phyloP scores from a whole-genome alignment of 345 rosid species.

The Carallia brachiata region DNA sequence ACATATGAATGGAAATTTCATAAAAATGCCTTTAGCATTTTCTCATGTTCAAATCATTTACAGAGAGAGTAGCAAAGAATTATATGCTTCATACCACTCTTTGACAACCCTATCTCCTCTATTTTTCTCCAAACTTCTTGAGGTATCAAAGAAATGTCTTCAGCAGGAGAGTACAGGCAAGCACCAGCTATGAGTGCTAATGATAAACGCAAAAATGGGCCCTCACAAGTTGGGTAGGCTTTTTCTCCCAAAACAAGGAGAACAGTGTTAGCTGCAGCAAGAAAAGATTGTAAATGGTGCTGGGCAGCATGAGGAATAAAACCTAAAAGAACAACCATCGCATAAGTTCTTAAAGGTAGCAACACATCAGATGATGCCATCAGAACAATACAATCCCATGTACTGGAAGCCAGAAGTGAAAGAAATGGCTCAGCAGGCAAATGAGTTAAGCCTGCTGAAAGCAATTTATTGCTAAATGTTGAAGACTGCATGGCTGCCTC shows the following conservation, averaged over 20 bases:
- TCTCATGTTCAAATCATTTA: not conserved
- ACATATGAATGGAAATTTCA: slow-evolving; percentile 1
- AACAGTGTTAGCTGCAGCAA: slow-evolving; percentile 57
- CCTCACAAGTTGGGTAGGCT: slow-evolving; percentile 51
- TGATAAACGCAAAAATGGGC: slow-evolving; percentile 61
- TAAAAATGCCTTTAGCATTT: slow-evolving; percentile 1
- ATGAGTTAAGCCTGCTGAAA: slow-evolving; percentile 33
- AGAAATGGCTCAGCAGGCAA: slow-evolving; percentile 44
- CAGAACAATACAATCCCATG: slow-evolving; percentile 67
- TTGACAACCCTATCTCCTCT: slow-evolving; percentile 49
- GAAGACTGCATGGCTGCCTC: slow-evolving; percentile 33
- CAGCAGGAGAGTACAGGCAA: slow-evolving; percentile 63
- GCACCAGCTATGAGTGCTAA: slow-evolving; percentile 67
- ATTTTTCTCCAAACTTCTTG: slow-evolving; percentile 61
- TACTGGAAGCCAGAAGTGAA: slow-evolving; percentile 54
- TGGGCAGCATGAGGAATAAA: slow-evolving; percentile 55
- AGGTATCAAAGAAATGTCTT: slow-evolving; percentile 68
- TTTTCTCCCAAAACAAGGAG: slow-evolving; percentile 54
- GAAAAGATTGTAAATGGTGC: slow-evolving; percentile 60
- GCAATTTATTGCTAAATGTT: slow-evolving; percentile 29
- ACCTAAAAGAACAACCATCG: slow-evolving; percentile 64
- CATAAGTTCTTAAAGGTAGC: slow-evolving; percentile 48
- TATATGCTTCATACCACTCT: slow-evolving; percentile 40
- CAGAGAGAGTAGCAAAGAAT: not conserved
- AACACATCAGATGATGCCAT: slow-evolving; percentile 66